Base-by-base conservation (phyloP, 495 filamentous ascomycete species). In the Alectoria sarmentosa region DNA sequence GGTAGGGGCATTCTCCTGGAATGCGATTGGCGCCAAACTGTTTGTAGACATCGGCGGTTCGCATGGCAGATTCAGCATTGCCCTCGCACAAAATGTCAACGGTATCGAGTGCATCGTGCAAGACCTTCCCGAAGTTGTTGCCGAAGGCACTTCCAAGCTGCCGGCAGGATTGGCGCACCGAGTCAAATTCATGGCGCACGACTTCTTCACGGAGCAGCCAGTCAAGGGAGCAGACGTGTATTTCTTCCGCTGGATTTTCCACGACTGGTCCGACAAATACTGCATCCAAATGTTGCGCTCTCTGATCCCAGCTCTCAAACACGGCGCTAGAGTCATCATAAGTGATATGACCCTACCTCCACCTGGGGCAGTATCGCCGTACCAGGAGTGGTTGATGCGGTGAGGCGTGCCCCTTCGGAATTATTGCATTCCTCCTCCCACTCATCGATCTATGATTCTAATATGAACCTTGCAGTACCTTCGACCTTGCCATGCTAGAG, bases 401-500 rank as follows among this genome's bases (percentile, higher is more conserved):
- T 70, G n/a, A 48, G 46, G 70, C 46, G 36, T n/a, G n/a, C 15
- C 21, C 21, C 48, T n/a, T 46, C 36, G 36, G 34, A 37, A 58
- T 15, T 19, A 10, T 17, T 42, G 15, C 15, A 14, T 48, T 4
- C 4, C 57, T 41, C 19, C 4, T 52, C 1, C 4, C n/a, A 21
- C 39, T 19, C 21, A 11, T 46, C 23, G 52, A n/a, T n/a, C n/a
- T n/a, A n/a, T n/a, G n/a, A n/a, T n/a, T n/a, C n/a, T n/a, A n/a
- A n/a, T n/a, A n/a, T n/a, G n/a, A n/a, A n/a, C n/a, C n/a, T n/a
- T 26, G 17, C 30, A 74, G 83, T 30, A 76, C 80, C 19, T 44
- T 84, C 79, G 83, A 85, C 67, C 68, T 84, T 26, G 76, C 82
- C 34, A 84, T 85, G 82, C 69, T 80, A 58, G 73, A 76, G 5